A percentile compares a stretch with the other conserved stretches of the same genome.
Evolutionary conservation across 306 rosid genomes (phyloP).

Genomic region (Trifolium fragiferum): DNA sequence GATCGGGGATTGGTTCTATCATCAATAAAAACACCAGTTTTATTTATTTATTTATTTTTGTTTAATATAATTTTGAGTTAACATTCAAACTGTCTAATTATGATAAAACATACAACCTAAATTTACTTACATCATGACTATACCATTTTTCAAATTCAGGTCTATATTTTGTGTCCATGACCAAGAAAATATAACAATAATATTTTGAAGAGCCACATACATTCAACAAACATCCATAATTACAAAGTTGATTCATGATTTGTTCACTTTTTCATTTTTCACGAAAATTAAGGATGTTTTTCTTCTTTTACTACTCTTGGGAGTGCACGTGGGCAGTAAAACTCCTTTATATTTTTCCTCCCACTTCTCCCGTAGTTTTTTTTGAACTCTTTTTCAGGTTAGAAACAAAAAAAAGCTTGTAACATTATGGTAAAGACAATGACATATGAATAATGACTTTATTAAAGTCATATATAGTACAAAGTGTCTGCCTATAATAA

Average conservation of each 20-base stretch:
- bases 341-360: neutral
- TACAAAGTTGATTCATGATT: slow-evolving; percentile 41
- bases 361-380: slow-evolving; percentile 36
- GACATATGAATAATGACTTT: slow-evolving; percentile 57
- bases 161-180: too few relatives aligned
- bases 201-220: neutral
- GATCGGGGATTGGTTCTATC: too few relatives aligned
- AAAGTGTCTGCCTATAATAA: slow-evolving; percentile 27
- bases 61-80: too few relatives aligned
- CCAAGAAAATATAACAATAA: too few relatives aligned
- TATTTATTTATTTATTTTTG: too few relatives aligned
- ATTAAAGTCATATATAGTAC: slow-evolving; percentile 47
- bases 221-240: slow-evolving; percentile 27
- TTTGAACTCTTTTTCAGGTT: slow-evolving; percentile 17
- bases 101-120: too few relatives aligned
- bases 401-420: slow-evolving; percentile 40
- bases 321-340: slow-evolving; percentile 63
- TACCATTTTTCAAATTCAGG: too few relatives aligned
- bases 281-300: slow-evolving; percentile 55
- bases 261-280: slow-evolving; percentile 17
- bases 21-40: too few relatives aligned
- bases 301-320: slow-evolving; percentile 8
- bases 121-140: too few relatives aligned
- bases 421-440: slow-evolving; percentile 50
- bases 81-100: too few relatives aligned